Base-by-base conservation (phyloP, 768 basidiomycete genomes). In the Lyophyllum semitale region DNA sequence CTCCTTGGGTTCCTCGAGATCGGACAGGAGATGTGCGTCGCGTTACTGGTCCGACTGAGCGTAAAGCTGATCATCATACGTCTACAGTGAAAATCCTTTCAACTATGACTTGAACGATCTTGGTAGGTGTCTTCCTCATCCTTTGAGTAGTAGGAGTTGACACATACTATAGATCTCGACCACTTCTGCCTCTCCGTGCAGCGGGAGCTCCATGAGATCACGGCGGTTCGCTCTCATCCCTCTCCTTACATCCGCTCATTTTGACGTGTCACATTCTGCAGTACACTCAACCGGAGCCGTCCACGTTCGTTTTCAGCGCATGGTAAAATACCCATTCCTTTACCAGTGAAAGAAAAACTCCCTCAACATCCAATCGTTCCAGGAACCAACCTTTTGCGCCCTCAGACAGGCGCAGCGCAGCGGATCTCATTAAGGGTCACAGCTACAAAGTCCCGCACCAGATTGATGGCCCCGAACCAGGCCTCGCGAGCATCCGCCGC, bases 351-450 rank as follows among this genome's bases (percentile, higher is more conserved):
- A 46, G 23, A 40, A 20, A 4, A 8, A 2, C 8, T 20, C 9
- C n/a, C 42, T 35, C 17, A 38, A 4, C 33, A 9, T 47, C 26
- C n/a, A 0, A 37, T 35, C 37, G 8, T 44, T 32, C 13, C 38
- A 74, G 73, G 68, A 91, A 90, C 68, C 83, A 87, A 68, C 88
- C 89, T 0, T 87, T 90, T 72, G 81, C 84, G 7, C 89, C 89
- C 5, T 73, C 76, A 8, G 85, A 89, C 62, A 73, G 76, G 12
- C 81, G 84, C 40, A 79, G 67, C 20, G 88, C 85, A 0, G 68
- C 78, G 30, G 81, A 84, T 51, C 78, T 90, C 48, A 62, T 80
- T 18, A 44, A 43, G 13, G 20, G 32, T 5, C 38, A 26, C 2
- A 20, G 12, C 9, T 60, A 60, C 26, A 57, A 8, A n/a, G n/a